Percentiles rank a stretch among this genome's conserved stretches.
Evolutionary conservation across 1,139 yeast genomes (phyloP).

Genomic region (Blastobotrys buckinghamii): DNA sequence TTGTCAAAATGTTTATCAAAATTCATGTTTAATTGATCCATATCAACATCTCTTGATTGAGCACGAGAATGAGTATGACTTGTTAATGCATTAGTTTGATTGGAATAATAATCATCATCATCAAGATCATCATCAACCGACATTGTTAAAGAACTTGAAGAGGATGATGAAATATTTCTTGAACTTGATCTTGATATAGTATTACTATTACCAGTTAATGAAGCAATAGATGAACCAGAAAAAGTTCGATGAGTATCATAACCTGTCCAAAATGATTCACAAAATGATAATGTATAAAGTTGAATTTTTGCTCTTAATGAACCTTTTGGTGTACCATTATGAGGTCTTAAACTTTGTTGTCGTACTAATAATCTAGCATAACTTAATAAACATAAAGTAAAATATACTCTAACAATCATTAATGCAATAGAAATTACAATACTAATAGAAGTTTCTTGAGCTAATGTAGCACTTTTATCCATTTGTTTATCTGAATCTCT

Average conservation of each 20-base stretch:
- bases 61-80: neutral
- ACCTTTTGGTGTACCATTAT: constrained; percentile 33
- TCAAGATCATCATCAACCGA: neutral
- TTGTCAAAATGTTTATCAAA: neutral
- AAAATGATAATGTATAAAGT: constrained; percentile 25
- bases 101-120: neutral
- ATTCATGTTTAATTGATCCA: neutral
- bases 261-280: constrained; percentile 43
- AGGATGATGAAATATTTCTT: neutral
- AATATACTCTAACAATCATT: constrained; percentile 55
- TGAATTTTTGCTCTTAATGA: constrained; percentile 30
- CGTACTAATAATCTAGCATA: constrained; percentile 45
- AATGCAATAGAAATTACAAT: constrained; percentile 50
- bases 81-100: neutral
- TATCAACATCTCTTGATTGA: neutral
- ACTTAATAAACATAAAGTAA: constrained; percentile 55
- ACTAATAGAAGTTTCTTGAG: constrained; percentile 67
- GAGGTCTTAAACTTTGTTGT: constrained; percentile 30
- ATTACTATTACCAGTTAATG: neutral
- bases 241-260: constrained; percentile 21
- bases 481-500: constrained; percentile 36
- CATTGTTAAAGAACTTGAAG: neutral
- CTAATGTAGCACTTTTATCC: constrained; percentile 59
- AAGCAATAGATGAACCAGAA: constrained; percentile 2
- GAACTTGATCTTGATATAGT: neutral